A percentile compares a stretch with the other conserved stretches of the same genome.
phyloP scores from a whole-genome alignment of 164 flowering plant genomes.

The Sedum album region DNA sequence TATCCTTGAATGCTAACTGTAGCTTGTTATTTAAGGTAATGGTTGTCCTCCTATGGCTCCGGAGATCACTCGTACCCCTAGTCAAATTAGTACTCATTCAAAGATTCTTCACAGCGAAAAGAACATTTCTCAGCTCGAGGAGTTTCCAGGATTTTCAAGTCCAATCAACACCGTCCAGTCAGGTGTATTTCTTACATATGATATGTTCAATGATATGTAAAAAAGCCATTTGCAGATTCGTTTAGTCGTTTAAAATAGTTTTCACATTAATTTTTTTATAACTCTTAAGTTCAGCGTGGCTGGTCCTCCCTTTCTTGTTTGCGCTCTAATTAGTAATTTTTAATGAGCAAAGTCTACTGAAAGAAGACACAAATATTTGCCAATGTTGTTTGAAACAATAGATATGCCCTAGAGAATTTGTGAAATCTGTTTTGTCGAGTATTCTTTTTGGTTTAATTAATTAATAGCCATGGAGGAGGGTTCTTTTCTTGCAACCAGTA shows the following conservation, averaged over 20 bases:
- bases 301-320: too few relatives aligned
- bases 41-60: too few relatives aligned
- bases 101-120: constrained; percentile 18
- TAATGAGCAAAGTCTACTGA: too few relatives aligned
- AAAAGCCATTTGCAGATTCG: neutral
- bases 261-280: too few relatives aligned
- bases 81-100: too few relatives aligned
- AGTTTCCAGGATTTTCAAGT: constrained; percentile 39
- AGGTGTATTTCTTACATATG: constrained; percentile 25
- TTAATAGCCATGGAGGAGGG: neutral
- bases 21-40: constrained; percentile 25
- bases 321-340: too few relatives aligned
- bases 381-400: too few relatives aligned
- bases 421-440: neutral
- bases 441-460: neutral
- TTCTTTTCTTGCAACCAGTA: neutral
- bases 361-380: too few relatives aligned
- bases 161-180: constrained; percentile 33
- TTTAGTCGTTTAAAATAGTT: neutral
- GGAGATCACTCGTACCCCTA: too few relatives aligned
- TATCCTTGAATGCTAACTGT: neutral
- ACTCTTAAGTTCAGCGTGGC: too few relatives aligned
- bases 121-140: constrained; percentile 34
- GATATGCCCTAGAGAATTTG: too few relatives aligned
- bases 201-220: too few relatives aligned